These are phyloP conservation scores for Cryphonectria radicalis DNA, from an alignment of 2,329 filamentous ascomycete species.

Conservation along the genomic window DNA sequence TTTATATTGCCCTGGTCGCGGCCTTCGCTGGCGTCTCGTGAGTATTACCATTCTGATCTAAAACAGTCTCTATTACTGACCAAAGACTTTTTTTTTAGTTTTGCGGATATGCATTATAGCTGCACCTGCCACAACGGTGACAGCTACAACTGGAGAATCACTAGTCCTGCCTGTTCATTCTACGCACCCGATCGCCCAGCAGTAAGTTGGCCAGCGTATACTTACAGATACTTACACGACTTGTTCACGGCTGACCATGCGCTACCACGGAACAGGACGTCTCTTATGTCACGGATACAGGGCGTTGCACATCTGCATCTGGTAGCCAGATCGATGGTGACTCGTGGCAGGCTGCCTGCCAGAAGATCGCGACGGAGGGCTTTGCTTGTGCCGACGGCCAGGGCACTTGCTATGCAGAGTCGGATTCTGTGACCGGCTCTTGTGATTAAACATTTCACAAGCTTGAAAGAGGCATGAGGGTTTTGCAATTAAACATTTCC, in stretches of 20 bases:
- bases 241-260: background rate
- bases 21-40: slow-evolving; percentile 23
- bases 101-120: slow-evolving; percentile 34
- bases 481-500: slow-evolving; percentile 12
- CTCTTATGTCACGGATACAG: slow-evolving; percentile 28
- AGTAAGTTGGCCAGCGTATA: background rate
- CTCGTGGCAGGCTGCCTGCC: slow-evolving; percentile 31
- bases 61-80: background rate
- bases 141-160: slow-evolving; percentile 35
- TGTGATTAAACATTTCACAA: slow-evolving; percentile 8
- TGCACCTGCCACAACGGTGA: slow-evolving; percentile 34
- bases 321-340: slow-evolving; percentile 30
- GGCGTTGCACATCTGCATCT: slow-evolving; percentile 28
- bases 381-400: slow-evolving; percentile 32
- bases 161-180: slow-evolving; percentile 30
- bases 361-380: slow-evolving; percentile 28
- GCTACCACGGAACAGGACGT: slow-evolving; percentile 15
- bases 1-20: slow-evolving; percentile 20
- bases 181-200: slow-evolving; percentile 28
- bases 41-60: background rate
- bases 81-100: background rate
- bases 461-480: slow-evolving; percentile 18
- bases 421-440: slow-evolving; percentile 25
- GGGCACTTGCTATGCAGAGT: slow-evolving; percentile 31
- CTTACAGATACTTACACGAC: background rate